A percentile compares a stretch with the other conserved stretches of the same genome.
Evolutionary conservation across 2,329 filamentous ascomycete genomes (phyloP).

Genomic region (Ilyonectria sp.): DNA sequence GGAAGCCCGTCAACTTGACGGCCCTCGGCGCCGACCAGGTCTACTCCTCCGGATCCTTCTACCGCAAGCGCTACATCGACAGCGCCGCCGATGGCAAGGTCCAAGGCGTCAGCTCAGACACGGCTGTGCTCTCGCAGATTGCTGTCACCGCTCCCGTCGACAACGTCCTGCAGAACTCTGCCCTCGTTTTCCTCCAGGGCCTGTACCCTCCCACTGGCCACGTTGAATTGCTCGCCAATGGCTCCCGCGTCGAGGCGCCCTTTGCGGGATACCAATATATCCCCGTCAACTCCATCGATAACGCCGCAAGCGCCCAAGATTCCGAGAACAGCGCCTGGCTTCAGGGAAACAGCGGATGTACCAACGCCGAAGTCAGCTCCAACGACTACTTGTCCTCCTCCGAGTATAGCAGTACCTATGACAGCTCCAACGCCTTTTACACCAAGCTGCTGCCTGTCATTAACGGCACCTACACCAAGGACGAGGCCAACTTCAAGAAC

Average conservation of each 20-base stretch:
- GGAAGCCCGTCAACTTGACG: constrained; percentile 80
- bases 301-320: constrained; percentile 68
- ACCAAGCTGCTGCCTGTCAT: constrained; percentile 67
- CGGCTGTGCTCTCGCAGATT: constrained; percentile 80
- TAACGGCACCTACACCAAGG: constrained; percentile 64
- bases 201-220: constrained; percentile 84
- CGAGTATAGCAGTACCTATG: constrained; percentile 61
- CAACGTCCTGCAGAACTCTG: constrained; percentile 84
- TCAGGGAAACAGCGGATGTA: constrained; percentile 71
- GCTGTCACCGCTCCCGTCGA: constrained; percentile 81
- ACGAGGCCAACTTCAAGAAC: constrained; percentile 69
- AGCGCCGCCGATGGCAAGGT: constrained; percentile 73
- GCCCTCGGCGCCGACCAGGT: constrained; percentile 85
- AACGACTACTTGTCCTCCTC: constrained; percentile 67
- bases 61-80: constrained; percentile 81
- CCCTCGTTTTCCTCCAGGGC: constrained; percentile 85
- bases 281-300: constrained; percentile 75
- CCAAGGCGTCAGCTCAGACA: constrained; percentile 74
- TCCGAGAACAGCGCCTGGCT: constrained; percentile 72
- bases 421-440: constrained; percentile 74
- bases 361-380: constrained; percentile 68
- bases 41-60: constrained; percentile 81
- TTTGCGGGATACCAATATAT: constrained; percentile 89
- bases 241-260: constrained; percentile 75
- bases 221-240: constrained; percentile 79